Percentiles rank a stretch among this genome's conserved stretches.
Evolutionary conservation across 1,284 basidiomycete genomes (phyloP).

Genomic region (Apiotrichum siamense): DNA sequence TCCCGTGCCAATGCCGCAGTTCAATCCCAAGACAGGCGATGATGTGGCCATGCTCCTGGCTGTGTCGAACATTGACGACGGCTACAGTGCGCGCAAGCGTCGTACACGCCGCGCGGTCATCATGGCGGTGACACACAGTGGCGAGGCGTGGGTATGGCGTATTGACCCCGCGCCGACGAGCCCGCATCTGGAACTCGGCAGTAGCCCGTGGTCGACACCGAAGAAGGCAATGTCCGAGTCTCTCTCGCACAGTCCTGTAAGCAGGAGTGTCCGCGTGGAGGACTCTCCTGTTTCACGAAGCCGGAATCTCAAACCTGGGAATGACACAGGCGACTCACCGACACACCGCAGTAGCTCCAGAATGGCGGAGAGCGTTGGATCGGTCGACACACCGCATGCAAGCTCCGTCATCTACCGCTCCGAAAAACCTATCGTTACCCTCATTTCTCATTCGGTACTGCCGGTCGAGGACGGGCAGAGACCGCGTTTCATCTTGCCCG

Average conservation of each 20-base stretch:
- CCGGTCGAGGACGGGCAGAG: conserved; percentile 22
- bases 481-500: conserved; percentile 54
- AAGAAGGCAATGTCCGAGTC: background rate
- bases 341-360: background rate
- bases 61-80: conserved; percentile 47
- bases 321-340: background rate
- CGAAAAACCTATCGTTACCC: conserved; percentile 24
- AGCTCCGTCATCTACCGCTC: conserved; percentile 13
- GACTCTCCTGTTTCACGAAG: background rate
- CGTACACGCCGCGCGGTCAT: conserved; percentile 38
- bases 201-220: background rate
- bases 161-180: conserved; percentile 25
- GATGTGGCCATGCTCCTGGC: conserved; percentile 39
- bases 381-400: background rate
- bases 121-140: conserved; percentile 34
- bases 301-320: too few species aligned
- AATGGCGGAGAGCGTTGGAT: background rate
- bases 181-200: conserved; percentile 4
- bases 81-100: conserved; percentile 28
- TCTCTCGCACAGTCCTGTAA: background rate
- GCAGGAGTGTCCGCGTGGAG: background rate
- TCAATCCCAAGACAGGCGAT: conserved; percentile 28
- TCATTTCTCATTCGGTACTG: conserved; percentile 34
- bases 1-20: conserved; percentile 33
- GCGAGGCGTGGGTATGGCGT: conserved; percentile 43